phyloP scores from a whole-genome alignment of 257 asterid species.

The Sherardia arvensis region DNA sequence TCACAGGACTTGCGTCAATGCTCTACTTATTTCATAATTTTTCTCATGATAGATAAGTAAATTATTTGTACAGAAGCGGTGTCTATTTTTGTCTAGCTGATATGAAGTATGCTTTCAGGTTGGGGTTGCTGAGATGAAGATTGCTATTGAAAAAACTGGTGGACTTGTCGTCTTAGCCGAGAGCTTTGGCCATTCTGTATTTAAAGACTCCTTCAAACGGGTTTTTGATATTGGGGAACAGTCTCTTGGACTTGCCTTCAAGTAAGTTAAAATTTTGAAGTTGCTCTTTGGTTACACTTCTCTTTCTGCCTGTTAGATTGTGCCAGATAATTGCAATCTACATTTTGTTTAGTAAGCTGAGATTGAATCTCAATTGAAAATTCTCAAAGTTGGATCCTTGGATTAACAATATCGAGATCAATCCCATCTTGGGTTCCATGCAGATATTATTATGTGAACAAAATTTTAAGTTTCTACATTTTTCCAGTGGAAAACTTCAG shows the following conservation, averaged over 20 bases:
- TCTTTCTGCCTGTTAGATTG: neutral
- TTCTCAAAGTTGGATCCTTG: neutral
- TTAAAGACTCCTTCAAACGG: conserved; percentile 84
- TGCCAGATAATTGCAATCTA: neutral
- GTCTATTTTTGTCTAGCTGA: neutral
- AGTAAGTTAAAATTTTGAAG: conserved; percentile 38
- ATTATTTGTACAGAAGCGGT: neutral
- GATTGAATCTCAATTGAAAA: no score
- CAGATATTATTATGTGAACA: neutral
- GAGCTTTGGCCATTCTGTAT: conserved; percentile 98
- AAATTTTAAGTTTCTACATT: no score
- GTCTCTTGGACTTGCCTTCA: conserved; percentile 87
- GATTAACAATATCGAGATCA: neutral
- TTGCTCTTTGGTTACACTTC: neutral
- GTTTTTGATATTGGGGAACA: conserved; percentile 83
- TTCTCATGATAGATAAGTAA: neutral
- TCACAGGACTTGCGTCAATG: neutral
- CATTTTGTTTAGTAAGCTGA: neutral
- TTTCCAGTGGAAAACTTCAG: neutral
- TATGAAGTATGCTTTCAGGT: conserved; percentile 39
- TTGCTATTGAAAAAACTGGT: conserved; percentile 91
- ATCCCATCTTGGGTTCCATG: neutral
- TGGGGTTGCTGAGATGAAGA: conserved; percentile 99
- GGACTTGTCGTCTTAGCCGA: conserved; percentile 92
- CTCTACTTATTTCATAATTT: neutral